Evolutionary conservation across 768 basidiomycete species (phyloP).

Genomic region (Thelephora ganbajun): DNA sequence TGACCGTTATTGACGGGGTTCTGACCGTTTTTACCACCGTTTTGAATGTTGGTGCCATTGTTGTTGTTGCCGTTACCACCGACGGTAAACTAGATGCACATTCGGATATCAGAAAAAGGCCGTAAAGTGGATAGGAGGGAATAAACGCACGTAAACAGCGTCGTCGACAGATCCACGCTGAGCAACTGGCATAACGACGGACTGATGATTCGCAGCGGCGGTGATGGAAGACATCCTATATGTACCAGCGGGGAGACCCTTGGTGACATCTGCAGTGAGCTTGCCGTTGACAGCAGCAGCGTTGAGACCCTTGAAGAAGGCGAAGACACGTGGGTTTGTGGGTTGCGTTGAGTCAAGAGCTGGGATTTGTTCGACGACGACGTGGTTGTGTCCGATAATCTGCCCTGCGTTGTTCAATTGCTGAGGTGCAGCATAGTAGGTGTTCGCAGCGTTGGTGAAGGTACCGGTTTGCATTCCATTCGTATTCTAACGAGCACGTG

Average conservation of each 20-base stretch:
- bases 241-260: slow-evolving; percentile 28
- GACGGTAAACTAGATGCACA: slow-evolving; percentile 5
- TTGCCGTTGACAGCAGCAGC: slow-evolving; percentile 28
- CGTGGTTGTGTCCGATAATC: slow-evolving; percentile 48
- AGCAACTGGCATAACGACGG: slow-evolving; percentile 23
- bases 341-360: slow-evolving; percentile 33
- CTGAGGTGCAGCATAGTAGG: slow-evolving; percentile 44
- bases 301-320: slow-evolving; percentile 47
- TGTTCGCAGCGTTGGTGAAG: slow-evolving; percentile 41
- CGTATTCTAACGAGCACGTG: background rate
- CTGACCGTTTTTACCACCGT: too few relatives aligned
- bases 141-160: slow-evolving; percentile 21
- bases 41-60: background rate
- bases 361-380: slow-evolving; percentile 39
- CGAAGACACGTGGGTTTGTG: slow-evolving; percentile 34
- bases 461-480: slow-evolving; percentile 33
- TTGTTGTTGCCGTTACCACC: background rate
- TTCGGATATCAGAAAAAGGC: background rate
- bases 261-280: slow-evolving; percentile 23
- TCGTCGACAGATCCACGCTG: slow-evolving; percentile 30
- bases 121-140: background rate
- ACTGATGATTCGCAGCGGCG: slow-evolving; percentile 31
- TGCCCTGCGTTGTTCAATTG: slow-evolving; percentile 20
- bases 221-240: slow-evolving; percentile 31
- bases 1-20: too few relatives aligned